A percentile compares a stretch with the other conserved stretches of the same genome.
These are phyloP conservation scores for Orbilia quercus DNA, from an alignment of 2,329 filamentous ascomycete species.

Conservation along the genomic window DNA sequence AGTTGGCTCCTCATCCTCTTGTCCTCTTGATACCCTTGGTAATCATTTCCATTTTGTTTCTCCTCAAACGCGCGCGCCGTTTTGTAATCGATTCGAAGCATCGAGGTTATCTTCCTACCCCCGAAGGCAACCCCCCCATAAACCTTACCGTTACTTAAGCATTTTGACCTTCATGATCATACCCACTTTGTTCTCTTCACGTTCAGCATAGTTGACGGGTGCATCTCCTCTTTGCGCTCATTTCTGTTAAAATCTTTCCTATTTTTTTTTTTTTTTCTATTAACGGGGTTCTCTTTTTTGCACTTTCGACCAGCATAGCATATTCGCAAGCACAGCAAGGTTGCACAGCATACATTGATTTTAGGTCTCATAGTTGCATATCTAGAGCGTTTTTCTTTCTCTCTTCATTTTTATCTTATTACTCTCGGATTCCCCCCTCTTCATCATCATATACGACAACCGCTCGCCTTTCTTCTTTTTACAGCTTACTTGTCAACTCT, in stretches of 20 bases:
- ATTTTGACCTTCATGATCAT: constrained; percentile 54
- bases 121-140: constrained; percentile 27
- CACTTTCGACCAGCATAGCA: constrained; percentile 56
- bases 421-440: constrained; percentile 30
- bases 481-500: constrained; percentile 12
- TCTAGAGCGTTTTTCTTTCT: constrained; percentile 54
- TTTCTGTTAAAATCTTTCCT: constrained; percentile 22
- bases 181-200: constrained; percentile 53
- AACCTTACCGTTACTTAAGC: constrained; percentile 42
- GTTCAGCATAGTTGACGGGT: constrained; percentile 54
- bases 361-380: constrained; percentile 57
- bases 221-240: constrained; percentile 52
- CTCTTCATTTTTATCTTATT: constrained; percentile 19
- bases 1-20: constrained; percentile 22
- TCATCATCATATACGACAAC: constrained; percentile 25
- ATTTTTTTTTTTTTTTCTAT: constrained; percentile 17
- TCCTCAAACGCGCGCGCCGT: constrained; percentile 47
- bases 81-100: constrained; percentile 29
- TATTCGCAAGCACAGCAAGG: constrained; percentile 55
- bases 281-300: constrained; percentile 39
- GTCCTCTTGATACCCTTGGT: constrained; percentile 44
- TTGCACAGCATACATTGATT: constrained; percentile 56
- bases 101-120: constrained; percentile 12
- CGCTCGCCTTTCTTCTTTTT: no score
- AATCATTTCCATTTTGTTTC: constrained; percentile 55